Conservation (phyloP, 2,329 filamentous ascomycete genomes). For the Verticillium albo-atrum region DNA sequence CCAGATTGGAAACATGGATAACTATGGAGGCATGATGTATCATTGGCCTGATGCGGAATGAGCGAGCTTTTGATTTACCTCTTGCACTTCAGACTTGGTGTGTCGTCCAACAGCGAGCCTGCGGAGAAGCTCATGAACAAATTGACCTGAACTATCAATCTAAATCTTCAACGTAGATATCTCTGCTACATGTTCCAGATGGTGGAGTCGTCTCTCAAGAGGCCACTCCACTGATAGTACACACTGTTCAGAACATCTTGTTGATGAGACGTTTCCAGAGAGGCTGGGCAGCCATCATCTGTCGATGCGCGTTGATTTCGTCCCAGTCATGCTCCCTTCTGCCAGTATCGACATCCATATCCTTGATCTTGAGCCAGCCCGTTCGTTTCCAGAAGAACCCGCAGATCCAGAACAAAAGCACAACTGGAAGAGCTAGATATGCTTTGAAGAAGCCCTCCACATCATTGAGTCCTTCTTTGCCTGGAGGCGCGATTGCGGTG, state of each 20-base stretch:
- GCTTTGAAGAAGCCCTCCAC: constrained; percentile 47
- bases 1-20: constrained; percentile 19
- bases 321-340: constrained; percentile 61
- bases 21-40: not conserved
- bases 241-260: not conserved
- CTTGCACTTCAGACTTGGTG: too few relatives aligned
- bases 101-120: too few relatives aligned
- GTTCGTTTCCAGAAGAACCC: constrained; percentile 62
- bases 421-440: constrained; percentile 50
- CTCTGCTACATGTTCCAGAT: too few relatives aligned
- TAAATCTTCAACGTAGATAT: too few relatives aligned
- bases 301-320: constrained; percentile 43
- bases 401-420: constrained; percentile 46
- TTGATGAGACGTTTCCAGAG: constrained; percentile 32
- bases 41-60: not conserved
- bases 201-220: too few relatives aligned
- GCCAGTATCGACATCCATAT: constrained; percentile 66
- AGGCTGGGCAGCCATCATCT: constrained; percentile 38
- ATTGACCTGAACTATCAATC: too few relatives aligned
- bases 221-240: too few relatives aligned
- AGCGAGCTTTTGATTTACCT: not conserved
- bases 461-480: constrained; percentile 21
- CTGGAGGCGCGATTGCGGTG: constrained; percentile 31
- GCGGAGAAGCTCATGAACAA: too few relatives aligned
- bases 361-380: constrained; percentile 48